Percentiles rank a stretch among this genome's conserved stretches.
Conservation (phyloP, 1,139 yeast genomes). For the Nadsonia starkeyi-henricii region DNA sequence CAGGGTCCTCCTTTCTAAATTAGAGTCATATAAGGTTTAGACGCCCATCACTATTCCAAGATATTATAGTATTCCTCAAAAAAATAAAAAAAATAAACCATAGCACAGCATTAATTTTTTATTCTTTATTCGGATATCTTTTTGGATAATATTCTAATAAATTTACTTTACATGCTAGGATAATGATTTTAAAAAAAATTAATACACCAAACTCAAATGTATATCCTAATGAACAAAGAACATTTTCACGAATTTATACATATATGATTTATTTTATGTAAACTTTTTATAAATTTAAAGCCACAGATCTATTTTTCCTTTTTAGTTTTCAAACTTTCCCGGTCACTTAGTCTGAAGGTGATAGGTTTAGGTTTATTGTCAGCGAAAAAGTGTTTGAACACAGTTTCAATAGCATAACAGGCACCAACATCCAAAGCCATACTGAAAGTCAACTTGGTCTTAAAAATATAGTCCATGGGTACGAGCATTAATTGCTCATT, state of each 20-base stretch:
- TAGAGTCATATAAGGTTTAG: too few species aligned
- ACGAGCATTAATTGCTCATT: slow-evolving; percentile 87
- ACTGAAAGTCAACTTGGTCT: slow-evolving; percentile 57
- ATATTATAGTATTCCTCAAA: too few species aligned
- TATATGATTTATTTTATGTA: not conserved
- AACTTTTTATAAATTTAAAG: slow-evolving; percentile 2
- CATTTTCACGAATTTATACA: not conserved
- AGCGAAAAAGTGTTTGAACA: slow-evolving; percentile 73
- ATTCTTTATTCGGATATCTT: too few species aligned
- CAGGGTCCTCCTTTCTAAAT: too few species aligned
- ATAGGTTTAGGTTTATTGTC: slow-evolving; percentile 88
- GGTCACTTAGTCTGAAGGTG: slow-evolving; percentile 34
- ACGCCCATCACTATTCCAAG: too few species aligned
- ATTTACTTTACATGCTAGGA: too few species aligned
- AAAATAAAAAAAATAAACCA: too few species aligned
- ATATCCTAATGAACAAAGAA: too few species aligned
- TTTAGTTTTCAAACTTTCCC: slow-evolving; percentile 17
- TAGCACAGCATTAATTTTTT: too few species aligned
- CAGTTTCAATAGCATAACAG: slow-evolving; percentile 67
- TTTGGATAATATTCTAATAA: too few species aligned
- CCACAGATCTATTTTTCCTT: slow-evolving; percentile 17
- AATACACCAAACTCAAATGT: not conserved
- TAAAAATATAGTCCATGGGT: slow-evolving; percentile 66
- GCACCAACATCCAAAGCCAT: slow-evolving; percentile 65
- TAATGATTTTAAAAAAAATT: too few species aligned